These are phyloP conservation scores for Tuber magnatum DNA, from an alignment of 495 filamentous ascomycete genomes.

Conservation along the genomic window DNA sequence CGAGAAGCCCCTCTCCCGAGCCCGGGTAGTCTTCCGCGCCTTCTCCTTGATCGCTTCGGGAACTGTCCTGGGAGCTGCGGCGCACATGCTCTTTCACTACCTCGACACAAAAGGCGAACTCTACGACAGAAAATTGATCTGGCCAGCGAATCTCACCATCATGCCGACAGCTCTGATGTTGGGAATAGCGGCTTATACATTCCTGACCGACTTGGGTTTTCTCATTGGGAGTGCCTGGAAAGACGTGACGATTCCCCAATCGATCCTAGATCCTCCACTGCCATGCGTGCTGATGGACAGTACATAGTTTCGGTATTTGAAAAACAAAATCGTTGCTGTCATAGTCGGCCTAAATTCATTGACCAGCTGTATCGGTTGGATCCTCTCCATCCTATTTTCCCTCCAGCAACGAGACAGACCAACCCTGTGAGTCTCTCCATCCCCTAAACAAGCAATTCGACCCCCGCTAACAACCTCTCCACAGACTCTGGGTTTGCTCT, in stretches of 20 bases:
- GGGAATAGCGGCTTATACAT: constrained; percentile 21
- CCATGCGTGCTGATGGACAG: neutral
- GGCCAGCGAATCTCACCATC: constrained; percentile 5
- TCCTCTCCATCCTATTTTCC: constrained; percentile 16
- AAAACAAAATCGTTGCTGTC: constrained; percentile 16
- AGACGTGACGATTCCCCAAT: constrained; percentile 7
- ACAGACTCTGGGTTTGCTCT: constrained; percentile 28
- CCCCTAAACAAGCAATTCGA: neutral
- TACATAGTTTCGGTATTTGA: constrained; percentile 31
- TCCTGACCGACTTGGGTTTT: constrained; percentile 23
- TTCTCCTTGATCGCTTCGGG: constrained; percentile 28
- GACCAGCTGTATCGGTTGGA: constrained; percentile 16
- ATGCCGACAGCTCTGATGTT: constrained; percentile 21
- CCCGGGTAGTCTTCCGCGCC: constrained; percentile 25
- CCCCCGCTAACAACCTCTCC: neutral
- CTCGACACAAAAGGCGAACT: constrained; percentile 11
- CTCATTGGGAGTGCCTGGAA: constrained; percentile 28
- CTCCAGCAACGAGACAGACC: constrained; percentile 9
- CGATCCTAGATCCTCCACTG: neutral
- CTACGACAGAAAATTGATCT: neutral
- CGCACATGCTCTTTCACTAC: constrained; percentile 30
- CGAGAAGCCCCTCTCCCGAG: constrained; percentile 23
- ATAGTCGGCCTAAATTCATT: constrained; percentile 20
- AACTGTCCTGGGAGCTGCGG: constrained; percentile 16
- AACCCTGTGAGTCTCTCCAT: neutral